Evolutionary conservation across 768 basidiomycete genomes (phyloP).

Genomic region (Amyloporia xantha): DNA sequence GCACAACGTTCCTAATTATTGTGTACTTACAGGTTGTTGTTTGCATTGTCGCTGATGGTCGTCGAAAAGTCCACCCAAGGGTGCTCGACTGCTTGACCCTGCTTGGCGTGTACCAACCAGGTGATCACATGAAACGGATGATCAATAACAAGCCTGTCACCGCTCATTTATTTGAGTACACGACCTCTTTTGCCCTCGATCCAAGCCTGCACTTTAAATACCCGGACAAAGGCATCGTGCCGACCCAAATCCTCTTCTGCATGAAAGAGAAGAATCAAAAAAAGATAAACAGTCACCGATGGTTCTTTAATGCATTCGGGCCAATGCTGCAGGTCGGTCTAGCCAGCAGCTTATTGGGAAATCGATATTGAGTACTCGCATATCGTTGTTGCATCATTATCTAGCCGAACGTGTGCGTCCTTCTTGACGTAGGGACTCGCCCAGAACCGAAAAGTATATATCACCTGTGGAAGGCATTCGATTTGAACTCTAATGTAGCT

Average conservation of each 20-base stretch:
- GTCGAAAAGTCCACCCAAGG: constrained; percentile 75
- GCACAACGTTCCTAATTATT: neutral
- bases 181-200: constrained; percentile 73
- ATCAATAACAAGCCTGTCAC: constrained; percentile 70
- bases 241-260: constrained; percentile 90
- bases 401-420: constrained; percentile 85
- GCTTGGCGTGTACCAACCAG: constrained; percentile 86
- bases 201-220: constrained; percentile 78
- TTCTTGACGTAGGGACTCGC: constrained; percentile 91
- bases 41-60: constrained; percentile 86
- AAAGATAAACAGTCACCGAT: constrained; percentile 94
- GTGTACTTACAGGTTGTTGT: constrained; percentile 66
- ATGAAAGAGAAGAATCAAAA: constrained; percentile 93
- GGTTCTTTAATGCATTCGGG: constrained; percentile 96
- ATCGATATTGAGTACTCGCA: constrained; percentile 3
- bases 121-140: constrained; percentile 52
- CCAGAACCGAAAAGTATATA: constrained; percentile 88
- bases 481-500: constrained; percentile 85
- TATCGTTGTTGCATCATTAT: constrained; percentile 3
- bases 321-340: constrained; percentile 66
- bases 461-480: constrained; percentile 92
- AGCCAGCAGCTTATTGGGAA: neutral
- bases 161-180: constrained; percentile 81
- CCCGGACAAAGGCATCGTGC: constrained; percentile 89
- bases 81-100: constrained; percentile 87